Evolutionary conservation across 495 filamentous ascomycete species (phyloP).

Genomic region (Trypethelium eluteriae): DNA sequence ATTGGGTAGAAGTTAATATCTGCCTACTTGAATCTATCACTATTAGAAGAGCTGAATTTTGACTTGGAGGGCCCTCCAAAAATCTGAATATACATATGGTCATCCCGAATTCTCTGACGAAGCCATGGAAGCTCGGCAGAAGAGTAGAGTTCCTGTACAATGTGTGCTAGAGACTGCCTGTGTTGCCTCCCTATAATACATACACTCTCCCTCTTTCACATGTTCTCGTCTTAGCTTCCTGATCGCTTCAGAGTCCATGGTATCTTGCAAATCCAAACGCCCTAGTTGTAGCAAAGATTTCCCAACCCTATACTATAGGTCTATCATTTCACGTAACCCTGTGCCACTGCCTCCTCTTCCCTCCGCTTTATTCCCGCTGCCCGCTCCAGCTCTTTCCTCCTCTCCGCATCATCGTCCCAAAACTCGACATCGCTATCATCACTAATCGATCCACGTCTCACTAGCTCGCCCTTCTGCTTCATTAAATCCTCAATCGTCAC

Average conservation of each 20-base stretch:
- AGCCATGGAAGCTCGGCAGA: background rate
- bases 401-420: slow-evolving; percentile 35
- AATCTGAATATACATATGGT: no score
- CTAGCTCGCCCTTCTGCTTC: slow-evolving; percentile 53
- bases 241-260: background rate
- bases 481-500: slow-evolving; percentile 68
- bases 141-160: slow-evolving; percentile 4
- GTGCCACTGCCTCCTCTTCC: background rate
- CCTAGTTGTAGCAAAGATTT: background rate
- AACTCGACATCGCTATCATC: slow-evolving; percentile 47
- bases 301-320: background rate
- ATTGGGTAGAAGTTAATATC: no score
- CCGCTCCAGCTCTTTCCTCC: background rate
- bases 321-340: slow-evolving; percentile 7
- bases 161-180: background rate
- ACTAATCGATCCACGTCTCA: slow-evolving; percentile 50
- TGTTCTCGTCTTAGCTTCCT: background rate
- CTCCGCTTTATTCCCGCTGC: slow-evolving; percentile 7
- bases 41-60: no score
- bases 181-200: background rate
- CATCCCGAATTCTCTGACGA: no score
- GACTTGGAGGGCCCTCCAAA: no score
- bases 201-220: no score
- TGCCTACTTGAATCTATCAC: no score
- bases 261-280: background rate